Conservation (phyloP, 257 asterid genomes). For the Penstemon newberryi region DNA sequence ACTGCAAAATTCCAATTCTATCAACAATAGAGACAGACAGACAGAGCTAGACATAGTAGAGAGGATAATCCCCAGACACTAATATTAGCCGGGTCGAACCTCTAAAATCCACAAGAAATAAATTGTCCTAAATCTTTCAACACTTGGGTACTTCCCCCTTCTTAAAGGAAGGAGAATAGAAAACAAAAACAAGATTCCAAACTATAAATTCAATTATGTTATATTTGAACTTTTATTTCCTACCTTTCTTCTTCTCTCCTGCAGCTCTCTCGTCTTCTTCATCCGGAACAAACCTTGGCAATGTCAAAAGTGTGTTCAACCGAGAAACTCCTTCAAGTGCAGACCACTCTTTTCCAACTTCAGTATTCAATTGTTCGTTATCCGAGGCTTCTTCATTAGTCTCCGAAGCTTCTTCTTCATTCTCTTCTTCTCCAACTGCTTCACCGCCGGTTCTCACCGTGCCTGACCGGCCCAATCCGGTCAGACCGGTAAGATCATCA, state of each 20-base stretch:
- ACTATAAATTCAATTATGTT: not conserved
- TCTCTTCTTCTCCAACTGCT: slow-evolving; percentile 8
- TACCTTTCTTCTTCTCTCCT: slow-evolving; percentile 22
- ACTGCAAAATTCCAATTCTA: slow-evolving; percentile 36
- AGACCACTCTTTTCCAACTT: slow-evolving; percentile 31
- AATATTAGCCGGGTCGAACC: slow-evolving; percentile 41
- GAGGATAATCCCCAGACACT: slow-evolving; percentile 34
- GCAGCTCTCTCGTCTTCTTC: slow-evolving; percentile 33
- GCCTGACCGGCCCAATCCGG: slow-evolving; percentile 28
- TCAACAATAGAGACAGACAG: slow-evolving; percentile 25
- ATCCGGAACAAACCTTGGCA: slow-evolving; percentile 42
- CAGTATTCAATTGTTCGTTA: slow-evolving; percentile 25
- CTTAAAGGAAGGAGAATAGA: slow-evolving; percentile 8
- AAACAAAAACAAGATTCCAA: not conserved
- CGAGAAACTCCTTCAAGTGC: slow-evolving; percentile 45
- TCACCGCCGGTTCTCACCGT: slow-evolving; percentile 27
- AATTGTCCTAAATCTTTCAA: slow-evolving; percentile 11
- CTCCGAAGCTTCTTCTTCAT: slow-evolving; percentile 18
- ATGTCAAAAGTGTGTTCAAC: slow-evolving; percentile 42
- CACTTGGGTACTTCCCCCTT: not conserved
- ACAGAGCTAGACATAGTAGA: not conserved
- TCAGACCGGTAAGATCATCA: slow-evolving; percentile 21
- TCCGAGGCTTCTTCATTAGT: slow-evolving; percentile 27
- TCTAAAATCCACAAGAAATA: slow-evolving; percentile 26
- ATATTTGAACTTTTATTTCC: slow-evolving; percentile 21